Conservation (phyloP, 176 grass and related monocot species). For the Musa schizocarpa region DNA sequence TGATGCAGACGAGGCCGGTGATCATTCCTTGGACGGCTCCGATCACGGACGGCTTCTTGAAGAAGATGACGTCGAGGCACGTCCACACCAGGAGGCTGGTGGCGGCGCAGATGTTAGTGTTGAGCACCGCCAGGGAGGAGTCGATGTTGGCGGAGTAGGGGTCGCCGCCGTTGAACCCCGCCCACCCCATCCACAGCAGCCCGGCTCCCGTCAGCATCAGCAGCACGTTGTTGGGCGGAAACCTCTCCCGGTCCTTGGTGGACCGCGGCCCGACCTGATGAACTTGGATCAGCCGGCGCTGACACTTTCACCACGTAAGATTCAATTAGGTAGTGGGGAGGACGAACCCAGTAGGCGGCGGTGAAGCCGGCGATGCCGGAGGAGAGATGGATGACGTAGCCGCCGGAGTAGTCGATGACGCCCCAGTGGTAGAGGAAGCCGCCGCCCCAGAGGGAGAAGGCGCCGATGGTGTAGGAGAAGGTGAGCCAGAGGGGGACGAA, state of each 20-base stretch:
- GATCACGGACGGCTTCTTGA: conserved; percentile 60
- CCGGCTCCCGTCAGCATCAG: conserved; percentile 52
- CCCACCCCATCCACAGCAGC: conserved; percentile 69
- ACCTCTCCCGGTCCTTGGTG: conserved; percentile 39
- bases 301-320: no score
- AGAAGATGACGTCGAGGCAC: conserved; percentile 55
- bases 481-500: conserved; percentile 67
- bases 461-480: conserved; percentile 47
- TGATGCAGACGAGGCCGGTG: conserved; percentile 76
- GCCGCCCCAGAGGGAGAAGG: conserved; percentile 61
- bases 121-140: conserved; percentile 47
- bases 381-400: conserved; percentile 63
- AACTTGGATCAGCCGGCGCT: no score
- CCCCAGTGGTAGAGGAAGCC: conserved; percentile 72
- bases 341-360: conserved; percentile 55
- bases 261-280: conserved; percentile 47
- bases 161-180: conserved; percentile 60
- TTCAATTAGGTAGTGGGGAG: no score
- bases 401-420: conserved; percentile 64
- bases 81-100: conserved; percentile 73
- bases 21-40: conserved; percentile 66
- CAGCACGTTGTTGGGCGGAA: conserved; percentile 64
- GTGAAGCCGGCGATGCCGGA: conserved; percentile 50
- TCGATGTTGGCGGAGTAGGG: conserved; percentile 49
- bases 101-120: conserved; percentile 51